A percentile compares a stretch with the other conserved stretches of the same genome.
Evolutionary conservation across 192 early-diverging fungal genomes (phyloP).

Genomic region (Radiomyces spectabilis): DNA sequence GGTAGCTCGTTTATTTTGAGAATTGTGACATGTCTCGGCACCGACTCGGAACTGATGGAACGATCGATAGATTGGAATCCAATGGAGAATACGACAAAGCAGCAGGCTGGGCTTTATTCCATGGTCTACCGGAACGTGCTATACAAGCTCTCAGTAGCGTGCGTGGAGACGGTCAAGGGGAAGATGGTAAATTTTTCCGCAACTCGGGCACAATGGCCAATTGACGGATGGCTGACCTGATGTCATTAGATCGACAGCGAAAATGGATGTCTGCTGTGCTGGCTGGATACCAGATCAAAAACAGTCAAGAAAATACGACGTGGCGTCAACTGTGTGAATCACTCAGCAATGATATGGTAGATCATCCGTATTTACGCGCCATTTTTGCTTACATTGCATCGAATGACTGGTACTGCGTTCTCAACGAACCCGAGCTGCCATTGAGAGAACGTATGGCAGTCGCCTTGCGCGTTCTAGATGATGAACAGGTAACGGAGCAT

Average conservation of each 20-base stretch:
- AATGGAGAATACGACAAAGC: constrained; percentile 72
- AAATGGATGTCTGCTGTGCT: constrained; percentile 78
- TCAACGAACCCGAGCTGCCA: constrained; percentile 64
- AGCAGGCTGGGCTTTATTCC: constrained; percentile 83
- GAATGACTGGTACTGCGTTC: constrained; percentile 72
- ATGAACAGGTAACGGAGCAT: constrained; percentile 53
- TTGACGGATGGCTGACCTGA: neutral
- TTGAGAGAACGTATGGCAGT: constrained; percentile 75
- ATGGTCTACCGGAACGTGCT: constrained; percentile 67
- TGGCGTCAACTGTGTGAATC: constrained; percentile 60
- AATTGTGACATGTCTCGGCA: too few relatives aligned
- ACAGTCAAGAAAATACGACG: constrained; percentile 14
- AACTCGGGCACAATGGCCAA: neutral
- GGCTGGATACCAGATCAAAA: constrained; percentile 45
- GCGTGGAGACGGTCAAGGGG: constrained; percentile 28
- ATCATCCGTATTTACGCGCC: constrained; percentile 70
- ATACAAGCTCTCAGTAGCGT: constrained; percentile 55
- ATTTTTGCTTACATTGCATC: constrained; percentile 86
- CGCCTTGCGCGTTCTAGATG: constrained; percentile 78
- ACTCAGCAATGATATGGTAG: constrained; percentile 48
- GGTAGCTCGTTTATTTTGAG: constrained; percentile 25
- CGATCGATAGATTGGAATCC: constrained; percentile 64
- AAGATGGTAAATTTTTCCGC: too few relatives aligned
- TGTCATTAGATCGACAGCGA: constrained; percentile 56
- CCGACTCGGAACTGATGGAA: too few relatives aligned